Evolutionary conservation across 306 rosid species (phyloP).

Genomic region (Medicago arabica): DNA sequence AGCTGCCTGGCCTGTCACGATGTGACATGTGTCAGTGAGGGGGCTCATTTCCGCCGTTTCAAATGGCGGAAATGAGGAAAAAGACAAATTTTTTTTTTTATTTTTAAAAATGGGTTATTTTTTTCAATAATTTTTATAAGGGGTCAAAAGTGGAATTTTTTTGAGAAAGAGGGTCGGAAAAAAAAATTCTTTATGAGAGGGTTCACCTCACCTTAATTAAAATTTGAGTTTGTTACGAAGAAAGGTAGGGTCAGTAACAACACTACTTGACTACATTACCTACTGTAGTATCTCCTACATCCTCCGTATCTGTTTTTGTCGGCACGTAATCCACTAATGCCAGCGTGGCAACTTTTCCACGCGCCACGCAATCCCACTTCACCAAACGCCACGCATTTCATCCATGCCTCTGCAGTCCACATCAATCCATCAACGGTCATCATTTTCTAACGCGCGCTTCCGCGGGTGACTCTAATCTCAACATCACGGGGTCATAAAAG

Average conservation of each 20-base stretch:
- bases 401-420: not conserved
- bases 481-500: constrained; percentile 9
- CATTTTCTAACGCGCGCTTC: not conserved
- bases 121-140: too few species aligned
- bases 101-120: too few species aligned
- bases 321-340: constrained; percentile 33
- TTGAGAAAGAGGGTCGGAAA: too few species aligned
- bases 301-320: constrained; percentile 41
- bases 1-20: too few species aligned
- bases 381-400: constrained; percentile 35
- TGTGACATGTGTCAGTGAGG: too few species aligned
- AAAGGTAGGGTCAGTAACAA: not conserved
- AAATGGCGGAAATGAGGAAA: too few species aligned
- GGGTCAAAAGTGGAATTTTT: too few species aligned
- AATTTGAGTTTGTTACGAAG: not conserved
- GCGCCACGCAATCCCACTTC: constrained; percentile 32
- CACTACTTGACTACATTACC: constrained; percentile 3
- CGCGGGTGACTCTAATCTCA: constrained; percentile 19
- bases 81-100: too few species aligned
- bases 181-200: too few species aligned
- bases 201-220: not conserved
- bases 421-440: not conserved
- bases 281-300: not conserved
- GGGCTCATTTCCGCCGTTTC: too few species aligned
- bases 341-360: constrained; percentile 34